Base-by-base conservation (phyloP, 129 eudicot species). In the Centaurea solstitialis region DNA sequence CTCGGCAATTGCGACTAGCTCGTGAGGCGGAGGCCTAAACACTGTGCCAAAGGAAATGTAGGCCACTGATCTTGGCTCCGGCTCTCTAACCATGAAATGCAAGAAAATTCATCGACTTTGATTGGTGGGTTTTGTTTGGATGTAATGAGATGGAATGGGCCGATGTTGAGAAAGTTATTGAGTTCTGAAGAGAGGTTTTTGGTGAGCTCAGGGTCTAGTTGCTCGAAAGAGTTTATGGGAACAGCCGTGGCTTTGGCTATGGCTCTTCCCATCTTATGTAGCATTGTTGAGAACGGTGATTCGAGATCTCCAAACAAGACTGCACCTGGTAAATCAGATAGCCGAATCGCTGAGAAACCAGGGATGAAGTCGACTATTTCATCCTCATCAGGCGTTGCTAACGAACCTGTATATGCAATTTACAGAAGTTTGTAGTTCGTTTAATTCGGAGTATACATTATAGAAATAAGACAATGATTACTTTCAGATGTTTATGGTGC, bases 1-100 rank as follows among this genome's bases (percentile, higher is more conserved):
- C 73, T 86, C 90, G 0, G 97, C 90, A 39, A 93, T 22, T 1
- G 84, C 97, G 24, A 17, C 66, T 9, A 93, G 68, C 72, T 93
- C 98, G 30, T 85, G 62, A 17, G 86, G 87, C 0, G 89, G 97
- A 15, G 91, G 98, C 0, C 68, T 41, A 13, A 62, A 68, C 6
- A 79, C 74, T 0, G 91, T 87, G 2, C 98, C 98, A 40, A 93
- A 93, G 47, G 90, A 84, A 59, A 93, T 85, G 73, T 93, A 93
- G 1, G 81, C 89, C 0, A 93, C 94, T 0, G 96, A 86, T 33
- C 71, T 28, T 13, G 78, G 72, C 3, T 68, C 53, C 40, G 91
- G 11, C 33, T 79, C 18, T 87, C 90, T 26, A 91, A 70, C 92
- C 93, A 93, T 9, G 81, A 3, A 26, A 88, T 72, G 84, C 98